A percentile compares a stretch with the other conserved stretches of the same genome.
Conservation (phyloP, 139 green algal species). For the Chlorella sp. region DNA sequence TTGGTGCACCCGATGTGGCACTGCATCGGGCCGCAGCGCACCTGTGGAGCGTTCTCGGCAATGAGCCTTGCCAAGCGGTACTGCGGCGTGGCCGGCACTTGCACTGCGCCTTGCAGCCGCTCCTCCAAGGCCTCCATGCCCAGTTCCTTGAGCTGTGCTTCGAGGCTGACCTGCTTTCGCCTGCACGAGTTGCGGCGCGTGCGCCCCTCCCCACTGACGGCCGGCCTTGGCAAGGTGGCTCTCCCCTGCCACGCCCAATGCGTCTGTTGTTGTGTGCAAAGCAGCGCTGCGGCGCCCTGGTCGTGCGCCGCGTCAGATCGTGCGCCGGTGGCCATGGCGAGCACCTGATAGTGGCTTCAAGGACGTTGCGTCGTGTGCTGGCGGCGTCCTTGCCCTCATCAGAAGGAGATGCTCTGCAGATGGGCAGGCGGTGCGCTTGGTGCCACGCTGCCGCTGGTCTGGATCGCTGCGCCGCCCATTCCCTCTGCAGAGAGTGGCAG, state of each 20-base stretch:
- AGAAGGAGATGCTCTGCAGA: background rate
- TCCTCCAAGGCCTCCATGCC: conserved; percentile 56
- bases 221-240: background rate
- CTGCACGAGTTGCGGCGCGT: background rate
- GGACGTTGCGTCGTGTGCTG: background rate
- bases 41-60: no score
- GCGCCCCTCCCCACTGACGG: background rate
- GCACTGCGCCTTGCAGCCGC: conserved; percentile 40
- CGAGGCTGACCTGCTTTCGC: background rate
- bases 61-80: conserved; percentile 58
- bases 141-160: conserved; percentile 11
- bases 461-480: background rate
- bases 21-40: no score
- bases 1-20: no score
- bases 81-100: conserved; percentile 27
- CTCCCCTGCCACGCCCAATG: no score
- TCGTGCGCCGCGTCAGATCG: background rate
- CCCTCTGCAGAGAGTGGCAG: no score
- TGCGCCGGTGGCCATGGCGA: background rate
- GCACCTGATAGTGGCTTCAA: background rate
- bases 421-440: background rate
- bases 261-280: no score
- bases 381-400: background rate
- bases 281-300: background rate
- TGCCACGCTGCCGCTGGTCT: background rate